Evolutionary conservation across 805 yeast genomes (phyloP).

Genomic region (Yarrowia sp.): DNA sequence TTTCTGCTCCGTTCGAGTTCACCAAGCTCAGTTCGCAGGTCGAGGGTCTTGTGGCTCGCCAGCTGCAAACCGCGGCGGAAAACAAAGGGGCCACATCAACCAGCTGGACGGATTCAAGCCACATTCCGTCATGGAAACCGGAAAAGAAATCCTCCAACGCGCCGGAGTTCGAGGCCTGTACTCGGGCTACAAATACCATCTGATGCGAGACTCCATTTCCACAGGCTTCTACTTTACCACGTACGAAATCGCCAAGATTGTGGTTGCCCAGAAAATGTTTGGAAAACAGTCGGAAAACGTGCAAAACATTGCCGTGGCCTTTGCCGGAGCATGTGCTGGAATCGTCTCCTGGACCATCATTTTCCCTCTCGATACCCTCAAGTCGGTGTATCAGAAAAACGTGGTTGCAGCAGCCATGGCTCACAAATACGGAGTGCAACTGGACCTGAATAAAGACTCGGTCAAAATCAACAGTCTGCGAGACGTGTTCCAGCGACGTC

Average conservation of each 20-base stretch:
- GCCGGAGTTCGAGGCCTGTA: constrained; percentile 66
- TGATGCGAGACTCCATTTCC: constrained; percentile 65
- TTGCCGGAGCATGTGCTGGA: constrained; percentile 81
- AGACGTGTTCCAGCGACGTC: constrained; percentile 45
- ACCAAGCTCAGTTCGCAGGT: constrained; percentile 79
- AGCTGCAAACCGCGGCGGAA: constrained; percentile 36
- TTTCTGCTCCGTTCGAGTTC: constrained; percentile 81
- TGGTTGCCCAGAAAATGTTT: constrained; percentile 35
- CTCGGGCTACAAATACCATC: constrained; percentile 68
- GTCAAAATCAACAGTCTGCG: constrained; percentile 24
- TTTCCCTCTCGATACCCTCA: constrained; percentile 78
- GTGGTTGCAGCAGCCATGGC: constrained; percentile 62
- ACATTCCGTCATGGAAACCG: constrained; percentile 44
- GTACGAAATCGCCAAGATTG: constrained; percentile 68
- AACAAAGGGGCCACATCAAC: constrained; percentile 35
- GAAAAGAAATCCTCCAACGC: constrained; percentile 50
- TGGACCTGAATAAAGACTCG: constrained; percentile 33
- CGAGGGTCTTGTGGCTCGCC: constrained; percentile 43
- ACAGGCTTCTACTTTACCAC: constrained; percentile 70
- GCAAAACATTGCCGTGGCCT: constrained; percentile 48
- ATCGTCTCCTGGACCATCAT: constrained; percentile 68
- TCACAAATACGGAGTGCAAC: constrained; percentile 41
- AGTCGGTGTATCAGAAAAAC: constrained; percentile 71
- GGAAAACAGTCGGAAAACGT: constrained; percentile 34
- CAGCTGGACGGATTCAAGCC: constrained; percentile 30